Base-by-base conservation (phyloP, 768 basidiomycete species). In the Termitomyces sp. region DNA sequence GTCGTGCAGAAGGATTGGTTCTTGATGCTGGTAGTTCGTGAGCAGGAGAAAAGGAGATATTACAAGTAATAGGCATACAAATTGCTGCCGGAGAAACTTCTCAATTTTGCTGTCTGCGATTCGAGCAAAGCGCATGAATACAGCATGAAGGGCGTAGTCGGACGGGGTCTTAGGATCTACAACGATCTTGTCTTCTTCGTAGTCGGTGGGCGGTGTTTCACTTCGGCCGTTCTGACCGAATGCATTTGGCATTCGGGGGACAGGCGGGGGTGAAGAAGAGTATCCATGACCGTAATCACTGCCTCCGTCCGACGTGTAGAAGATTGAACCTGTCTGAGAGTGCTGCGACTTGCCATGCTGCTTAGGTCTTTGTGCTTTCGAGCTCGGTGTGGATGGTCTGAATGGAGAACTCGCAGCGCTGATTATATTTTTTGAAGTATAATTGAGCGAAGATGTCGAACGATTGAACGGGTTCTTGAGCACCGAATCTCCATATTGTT, bases 131-230 rank as follows among this genome's bases (percentile, higher is more conserved):
- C 89, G 86, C 44, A 92, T 90, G 69, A 95, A 94, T 6, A 95
- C 82, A 0, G 92, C 91, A 67, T 93, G 91, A 13, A 95, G 74
- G 2, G 94, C 94, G 65, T 89, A 95, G 66, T 95, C 94, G 0
- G 88, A 86, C 2, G 94, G 93, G 12, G 89, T 92, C 68, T 85
- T 89, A 0, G 89, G 88, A 51, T 89, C 87, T 66, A 83, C 79
- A 23, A 81, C 74, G 50, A 87, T 78, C 66, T 85, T 84, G 64
- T 89, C 88, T 13, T 89, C 89, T 47, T 85, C 82, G 32, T 84
- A 80, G 14, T 86, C 84, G 3, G 76, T 66, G 1, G 76, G 74
- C 2, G 82, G 79, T 1, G 83, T 82, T 48, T 86, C 86, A 57
- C 82, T 82, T 32, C 80, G 73, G 63, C 64, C 67, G 18, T 74